phyloP scores from a whole-genome alignment of 306 rosid genomes.

The Quercus parvula region DNA sequence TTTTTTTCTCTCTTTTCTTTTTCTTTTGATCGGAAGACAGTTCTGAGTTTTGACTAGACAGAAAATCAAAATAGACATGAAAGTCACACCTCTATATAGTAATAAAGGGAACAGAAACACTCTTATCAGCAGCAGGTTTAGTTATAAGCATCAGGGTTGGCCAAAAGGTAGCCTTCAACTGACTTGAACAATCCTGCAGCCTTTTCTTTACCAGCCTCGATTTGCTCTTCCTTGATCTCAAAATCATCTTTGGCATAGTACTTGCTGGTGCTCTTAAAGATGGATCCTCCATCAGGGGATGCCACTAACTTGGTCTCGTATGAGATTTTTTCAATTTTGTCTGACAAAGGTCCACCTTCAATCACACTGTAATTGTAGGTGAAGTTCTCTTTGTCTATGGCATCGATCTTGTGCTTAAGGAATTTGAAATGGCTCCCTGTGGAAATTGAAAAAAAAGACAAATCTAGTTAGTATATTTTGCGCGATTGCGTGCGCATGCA shows the following conservation, averaged over 20 bases:
- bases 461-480: too few species aligned
- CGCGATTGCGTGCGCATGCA: too few species aligned
- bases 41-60: too few species aligned
- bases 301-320: constrained; percentile 24
- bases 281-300: constrained; percentile 34
- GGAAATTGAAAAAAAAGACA: neutral
- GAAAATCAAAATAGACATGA: too few species aligned
- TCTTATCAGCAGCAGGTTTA: neutral
- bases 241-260: constrained; percentile 17
- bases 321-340: constrained; percentile 28
- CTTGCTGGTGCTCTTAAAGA: neutral
- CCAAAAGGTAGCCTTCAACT: neutral
- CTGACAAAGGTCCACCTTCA: constrained; percentile 23
- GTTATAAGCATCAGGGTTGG: neutral
- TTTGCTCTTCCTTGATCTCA: neutral
- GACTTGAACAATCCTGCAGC: neutral
- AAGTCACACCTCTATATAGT: too few species aligned
- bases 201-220: neutral
- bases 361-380: constrained; percentile 21
- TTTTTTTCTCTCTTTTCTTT: too few species aligned
- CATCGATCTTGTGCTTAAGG: constrained; percentile 20
- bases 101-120: neutral
- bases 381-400: constrained; percentile 16
- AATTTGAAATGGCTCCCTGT: neutral
- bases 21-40: too few species aligned